A percentile compares a stretch with the other conserved stretches of the same genome.
These are phyloP conservation scores for Camellia sinensis DNA, from an alignment of 148 eudicot species.

Conservation along the genomic window DNA sequence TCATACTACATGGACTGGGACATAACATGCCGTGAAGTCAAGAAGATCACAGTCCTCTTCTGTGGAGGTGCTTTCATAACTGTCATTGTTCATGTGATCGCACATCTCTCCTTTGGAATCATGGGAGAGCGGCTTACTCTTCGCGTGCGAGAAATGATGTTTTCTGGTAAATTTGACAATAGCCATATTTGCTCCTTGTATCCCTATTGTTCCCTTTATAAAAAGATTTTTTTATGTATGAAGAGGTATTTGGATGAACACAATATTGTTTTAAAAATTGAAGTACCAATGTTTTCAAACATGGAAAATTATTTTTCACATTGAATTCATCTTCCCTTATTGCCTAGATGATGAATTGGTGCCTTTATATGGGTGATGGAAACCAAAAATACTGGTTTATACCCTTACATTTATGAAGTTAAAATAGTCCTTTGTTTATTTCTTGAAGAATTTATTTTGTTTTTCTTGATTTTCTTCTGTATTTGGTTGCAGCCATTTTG, in stretches of 20 bases:
- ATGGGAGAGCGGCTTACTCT: constrained; percentile 97
- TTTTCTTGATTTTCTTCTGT: constrained; percentile 7
- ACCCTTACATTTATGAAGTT: background rate
- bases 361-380: too few species aligned
- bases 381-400: too few species aligned
- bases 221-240: background rate
- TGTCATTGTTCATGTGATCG: constrained; percentile 62
- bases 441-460: background rate
- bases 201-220: background rate
- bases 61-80: constrained; percentile 69
- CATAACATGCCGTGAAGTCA: constrained; percentile 68
- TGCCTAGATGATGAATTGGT: too few species aligned
- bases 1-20: constrained; percentile 98
- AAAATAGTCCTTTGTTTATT: background rate
- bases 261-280: too few species aligned
- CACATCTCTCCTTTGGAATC: constrained; percentile 78
- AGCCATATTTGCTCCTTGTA: background rate
- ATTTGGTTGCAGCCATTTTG: constrained; percentile 72
- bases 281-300: too few species aligned
- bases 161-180: constrained; percentile 56
- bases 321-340: too few species aligned
- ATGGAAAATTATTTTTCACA: too few species aligned
- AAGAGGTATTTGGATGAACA: background rate
- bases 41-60: constrained; percentile 73
- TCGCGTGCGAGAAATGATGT: constrained; percentile 88